A percentile compares a stretch with the other conserved stretches of the same genome.
Conservation (phyloP, 2,329 filamentous ascomycete genomes). For the Madurella fahalii region DNA sequence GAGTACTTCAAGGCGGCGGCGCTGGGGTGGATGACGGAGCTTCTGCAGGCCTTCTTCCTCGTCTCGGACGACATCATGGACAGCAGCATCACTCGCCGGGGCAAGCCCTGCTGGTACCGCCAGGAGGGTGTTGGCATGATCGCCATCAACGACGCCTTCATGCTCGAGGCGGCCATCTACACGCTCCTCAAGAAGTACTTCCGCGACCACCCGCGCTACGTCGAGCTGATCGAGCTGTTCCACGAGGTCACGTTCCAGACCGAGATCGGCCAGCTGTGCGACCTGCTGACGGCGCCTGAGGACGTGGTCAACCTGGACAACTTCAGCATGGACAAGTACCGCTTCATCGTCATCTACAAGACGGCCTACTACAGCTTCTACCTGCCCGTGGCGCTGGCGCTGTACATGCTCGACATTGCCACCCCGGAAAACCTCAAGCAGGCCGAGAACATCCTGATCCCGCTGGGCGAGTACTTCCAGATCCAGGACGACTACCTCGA, state of each 20-base stretch:
- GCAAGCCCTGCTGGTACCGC: slow-evolving; percentile 94
- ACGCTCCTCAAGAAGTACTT: slow-evolving; percentile 91
- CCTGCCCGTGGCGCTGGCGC: slow-evolving; percentile 85
- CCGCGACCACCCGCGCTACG: slow-evolving; percentile 77
- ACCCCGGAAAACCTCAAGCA: slow-evolving; percentile 85
- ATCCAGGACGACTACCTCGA: slow-evolving; percentile 98
- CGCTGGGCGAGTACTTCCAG: slow-evolving; percentile 98
- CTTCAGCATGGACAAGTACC: slow-evolving; percentile 93
- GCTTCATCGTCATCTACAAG: slow-evolving; percentile 99
- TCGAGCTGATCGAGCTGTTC: slow-evolving; percentile 93
- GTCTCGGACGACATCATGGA: slow-evolving; percentile 99
- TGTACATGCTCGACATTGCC: slow-evolving; percentile 80
- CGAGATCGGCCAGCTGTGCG: slow-evolving; percentile 90
- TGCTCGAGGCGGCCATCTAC: slow-evolving; percentile 91
- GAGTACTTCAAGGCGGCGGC: slow-evolving; percentile 87
- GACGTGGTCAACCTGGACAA: slow-evolving; percentile 89
- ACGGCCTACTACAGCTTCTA: slow-evolving; percentile 99
- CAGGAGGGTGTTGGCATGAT: slow-evolving; percentile 87
- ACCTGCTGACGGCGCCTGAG: slow-evolving; percentile 92
- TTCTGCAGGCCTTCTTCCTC: slow-evolving; percentile 97
- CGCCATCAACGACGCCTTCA: slow-evolving; percentile 97
- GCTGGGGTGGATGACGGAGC: slow-evolving; percentile 95
- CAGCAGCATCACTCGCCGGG: slow-evolving; percentile 86
- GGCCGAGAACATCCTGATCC: slow-evolving; percentile 87
- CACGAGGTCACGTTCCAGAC: slow-evolving; percentile 93